Evolutionary conservation across 441 rosid genomes (phyloP), one percentile per base, ranked within the genome.

Genomic region (Croton laevigatus): DNA sequence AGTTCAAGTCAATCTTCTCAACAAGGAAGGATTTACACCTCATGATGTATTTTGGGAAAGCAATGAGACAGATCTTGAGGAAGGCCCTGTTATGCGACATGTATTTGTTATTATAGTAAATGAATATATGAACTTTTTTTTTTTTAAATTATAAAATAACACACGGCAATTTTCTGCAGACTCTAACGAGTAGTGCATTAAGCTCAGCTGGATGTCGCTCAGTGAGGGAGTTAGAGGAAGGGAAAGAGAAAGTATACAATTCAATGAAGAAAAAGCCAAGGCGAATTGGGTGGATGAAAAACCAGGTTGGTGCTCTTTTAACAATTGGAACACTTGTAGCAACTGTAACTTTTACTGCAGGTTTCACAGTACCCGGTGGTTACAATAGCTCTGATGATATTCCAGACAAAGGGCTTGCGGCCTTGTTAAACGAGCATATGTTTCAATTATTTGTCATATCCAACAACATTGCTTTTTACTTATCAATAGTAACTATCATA

Each of bases 11-110:
- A 3, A n/a, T 9, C 13, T 22, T 8, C 5, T 16, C 9, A 81
- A 81, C 66, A 23, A 23, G 13, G 9, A 59, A 0, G 38, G 70
- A 51, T 20, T 40, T 9, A 70, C 81, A 0, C 68, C 84, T 23
- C 55, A 42, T 9, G 65, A 65, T 54, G 19, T 72, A n/a, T 38
- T n/a, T 8, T n/a, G 0, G 3, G 9, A 40, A 0, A 17, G 13
- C 12, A 10, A 61, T 10, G 8, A 4, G 4, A 16, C 32, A 17
- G 13, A 6, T 9, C 19, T 59, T 59, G 8, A 27, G 32, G 32
- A 27, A 27, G 32, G 32, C 32, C 32, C 32, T 2, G 32, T 27
- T 27, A 27, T 27, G 32, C 1, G 32, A 27, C 32, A 27, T 27
- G 32, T 27, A 27, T 27, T 1, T 27, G 32, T 27, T 27, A 27